These are phyloP conservation scores for Ceratocystiopsis minuta DNA, from an alignment of 2,329 filamentous ascomycete species.

Conservation along the genomic window DNA sequence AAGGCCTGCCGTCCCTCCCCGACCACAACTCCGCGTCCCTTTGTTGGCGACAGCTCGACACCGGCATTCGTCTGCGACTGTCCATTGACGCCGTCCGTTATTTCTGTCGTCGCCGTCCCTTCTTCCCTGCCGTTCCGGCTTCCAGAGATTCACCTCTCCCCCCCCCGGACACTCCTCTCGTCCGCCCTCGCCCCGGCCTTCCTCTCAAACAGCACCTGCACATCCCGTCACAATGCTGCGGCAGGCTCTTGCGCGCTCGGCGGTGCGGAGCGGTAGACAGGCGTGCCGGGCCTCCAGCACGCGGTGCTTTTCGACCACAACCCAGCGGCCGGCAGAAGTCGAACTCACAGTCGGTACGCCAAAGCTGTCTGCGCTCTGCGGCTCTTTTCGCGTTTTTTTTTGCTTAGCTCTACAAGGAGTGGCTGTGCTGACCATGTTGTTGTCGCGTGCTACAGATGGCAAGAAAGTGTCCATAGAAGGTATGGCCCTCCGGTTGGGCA, in stretches of 20 bases:
- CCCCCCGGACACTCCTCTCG: not conserved
- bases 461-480: constrained; percentile 98
- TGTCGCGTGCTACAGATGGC: constrained; percentile 46
- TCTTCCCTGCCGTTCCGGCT: not conserved
- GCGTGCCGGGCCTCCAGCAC: constrained; percentile 33
- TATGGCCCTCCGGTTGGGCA: constrained; percentile 22
- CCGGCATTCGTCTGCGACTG: too few relatives aligned
- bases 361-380: too few relatives aligned
- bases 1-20: not conserved
- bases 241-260: constrained; percentile 49
- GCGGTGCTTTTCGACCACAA: constrained; percentile 67
- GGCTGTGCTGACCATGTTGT: constrained; percentile 5
- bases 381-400: too few relatives aligned
- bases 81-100: not conserved
- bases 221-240: constrained; percentile 41
- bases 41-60: not conserved
- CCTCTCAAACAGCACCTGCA: constrained; percentile 8
- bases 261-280: constrained; percentile 45
- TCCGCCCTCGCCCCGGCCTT: not conserved
- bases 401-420: not conserved
- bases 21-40: not conserved
- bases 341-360: constrained; percentile 78
- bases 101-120: not conserved
- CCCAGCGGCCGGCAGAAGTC: constrained; percentile 70
- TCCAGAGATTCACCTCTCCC: not conserved